Evolutionary conservation across 345 rosid species (phyloP).

Genomic region (Pseudoturritis turrita): DNA sequence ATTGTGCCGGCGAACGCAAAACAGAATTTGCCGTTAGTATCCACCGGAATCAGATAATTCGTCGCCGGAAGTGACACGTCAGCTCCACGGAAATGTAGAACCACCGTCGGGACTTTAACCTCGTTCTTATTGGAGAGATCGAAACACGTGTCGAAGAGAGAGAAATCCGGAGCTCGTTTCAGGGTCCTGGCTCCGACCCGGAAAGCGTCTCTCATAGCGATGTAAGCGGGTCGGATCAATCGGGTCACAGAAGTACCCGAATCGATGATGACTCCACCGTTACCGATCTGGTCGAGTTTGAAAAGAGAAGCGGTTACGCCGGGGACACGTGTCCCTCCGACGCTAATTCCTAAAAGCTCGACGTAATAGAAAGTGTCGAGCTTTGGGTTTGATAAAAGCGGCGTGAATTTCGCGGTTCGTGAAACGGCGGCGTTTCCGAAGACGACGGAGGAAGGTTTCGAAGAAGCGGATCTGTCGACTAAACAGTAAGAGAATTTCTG

Average conservation of each 20-base stretch:
- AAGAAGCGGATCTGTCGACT: conserved; percentile 79
- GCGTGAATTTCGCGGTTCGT: conserved; percentile 72
- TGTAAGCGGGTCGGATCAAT: conserved; percentile 65
- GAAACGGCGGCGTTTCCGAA: conserved; percentile 77
- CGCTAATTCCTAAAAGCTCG: conserved; percentile 77
- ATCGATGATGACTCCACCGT: conserved; percentile 89
- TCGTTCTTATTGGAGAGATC: conserved; percentile 59
- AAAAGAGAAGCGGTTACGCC: conserved; percentile 66
- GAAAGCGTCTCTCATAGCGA: conserved; percentile 63
- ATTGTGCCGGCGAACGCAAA: conserved; percentile 92
- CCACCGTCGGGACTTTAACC: conserved; percentile 79
- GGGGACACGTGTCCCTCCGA: conserved; percentile 76
- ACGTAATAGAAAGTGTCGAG: conserved; percentile 93
- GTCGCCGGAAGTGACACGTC: conserved; percentile 80
- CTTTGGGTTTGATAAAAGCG: conserved; percentile 68
- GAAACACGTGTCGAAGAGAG: conserved; percentile 79
- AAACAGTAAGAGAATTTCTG: conserved; percentile 84
- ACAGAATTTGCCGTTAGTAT: conserved; percentile 66
- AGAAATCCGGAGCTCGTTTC: conserved; percentile 50
- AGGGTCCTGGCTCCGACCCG: conserved; percentile 42
- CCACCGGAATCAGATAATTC: conserved; percentile 86
- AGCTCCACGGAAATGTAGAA: conserved; percentile 64
- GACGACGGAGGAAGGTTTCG: conserved; percentile 72
- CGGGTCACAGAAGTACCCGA: conserved; percentile 89
- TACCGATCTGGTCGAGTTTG: conserved; percentile 64